A percentile compares a stretch with the other conserved stretches of the same genome.
phyloP scores from a whole-genome alignment of 176 grass and related monocot species.

The Tillandsia fasciculata region DNA sequence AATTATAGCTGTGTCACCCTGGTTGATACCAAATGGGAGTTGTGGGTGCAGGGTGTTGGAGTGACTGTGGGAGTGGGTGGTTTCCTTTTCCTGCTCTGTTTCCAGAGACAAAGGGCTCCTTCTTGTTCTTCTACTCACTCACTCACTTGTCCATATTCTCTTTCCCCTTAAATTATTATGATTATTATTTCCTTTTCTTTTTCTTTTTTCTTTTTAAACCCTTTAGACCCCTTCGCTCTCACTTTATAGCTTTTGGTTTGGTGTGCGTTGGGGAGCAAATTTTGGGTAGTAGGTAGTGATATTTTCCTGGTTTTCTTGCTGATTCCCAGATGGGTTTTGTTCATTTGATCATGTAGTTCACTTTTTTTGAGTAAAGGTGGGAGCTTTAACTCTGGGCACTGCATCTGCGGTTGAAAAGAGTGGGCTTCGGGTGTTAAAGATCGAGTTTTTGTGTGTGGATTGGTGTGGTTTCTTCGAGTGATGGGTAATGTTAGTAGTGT shows the following conservation, averaged over 20 bases:
- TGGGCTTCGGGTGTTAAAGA: neutral
- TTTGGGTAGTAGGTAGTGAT: too few species aligned
- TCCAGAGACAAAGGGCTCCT: neutral
- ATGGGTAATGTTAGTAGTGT: slow-evolving; percentile 1
- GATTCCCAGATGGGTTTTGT: neutral
- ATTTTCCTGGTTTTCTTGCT: neutral
- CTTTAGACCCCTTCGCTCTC: neutral
- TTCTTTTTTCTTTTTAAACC: too few species aligned
- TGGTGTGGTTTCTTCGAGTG: neutral
- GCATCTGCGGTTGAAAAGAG: neutral
- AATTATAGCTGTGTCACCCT: neutral
- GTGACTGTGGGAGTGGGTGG: slow-evolving; percentile 1
- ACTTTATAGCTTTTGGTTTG: neutral
- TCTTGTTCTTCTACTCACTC: neutral
- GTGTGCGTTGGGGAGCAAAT: too few species aligned
- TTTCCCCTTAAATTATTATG: too few species aligned
- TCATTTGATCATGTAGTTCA: neutral
- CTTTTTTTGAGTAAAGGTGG: neutral
- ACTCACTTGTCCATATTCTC: too few species aligned
- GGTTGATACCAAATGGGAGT: neutral
- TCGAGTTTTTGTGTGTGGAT: neutral
- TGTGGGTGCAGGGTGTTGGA: neutral
- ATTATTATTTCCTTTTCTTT: too few species aligned
- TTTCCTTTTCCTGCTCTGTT: neutral
- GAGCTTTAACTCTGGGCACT: neutral